phyloP scores from a whole-genome alignment of 73 alveolate genomes.

The Paramecium tetraurelia region DNA sequence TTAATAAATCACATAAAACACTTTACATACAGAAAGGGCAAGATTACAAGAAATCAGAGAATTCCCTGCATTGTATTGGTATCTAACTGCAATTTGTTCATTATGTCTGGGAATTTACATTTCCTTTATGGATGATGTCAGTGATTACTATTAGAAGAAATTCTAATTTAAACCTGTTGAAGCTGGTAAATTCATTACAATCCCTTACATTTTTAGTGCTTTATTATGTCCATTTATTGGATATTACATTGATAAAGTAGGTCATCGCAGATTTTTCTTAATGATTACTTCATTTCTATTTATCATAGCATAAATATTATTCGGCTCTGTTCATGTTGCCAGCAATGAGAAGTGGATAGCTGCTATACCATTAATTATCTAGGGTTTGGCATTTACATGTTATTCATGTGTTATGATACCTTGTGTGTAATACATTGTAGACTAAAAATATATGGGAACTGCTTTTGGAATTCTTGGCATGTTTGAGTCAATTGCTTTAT shows the following conservation, averaged over 20 bases:
- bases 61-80: constrained; percentile 28
- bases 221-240: background rate
- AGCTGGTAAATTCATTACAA: constrained; percentile 22
- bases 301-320: background rate
- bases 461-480: constrained; percentile 48
- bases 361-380: constrained; percentile 1
- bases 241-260: background rate
- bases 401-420: constrained; percentile 47
- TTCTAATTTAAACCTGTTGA: background rate
- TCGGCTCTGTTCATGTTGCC: constrained; percentile 32
- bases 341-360: background rate
- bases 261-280: constrained; percentile 35
- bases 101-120: constrained; percentile 11
- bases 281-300: constrained; percentile 15
- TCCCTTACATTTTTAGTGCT: constrained; percentile 7
- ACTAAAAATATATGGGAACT: constrained; percentile 43
- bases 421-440: constrained; percentile 18
- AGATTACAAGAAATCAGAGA: background rate
- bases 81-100: constrained; percentile 5
- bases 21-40: background rate
- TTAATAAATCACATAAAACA: background rate
- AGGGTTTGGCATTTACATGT: constrained; percentile 41
- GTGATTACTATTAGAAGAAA: constrained; percentile 31
- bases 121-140: constrained; percentile 34
- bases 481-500: constrained; percentile 14